Conservation (phyloP, 2,329 filamentous ascomycete genomes). For the Plenodomus biglobosus region DNA sequence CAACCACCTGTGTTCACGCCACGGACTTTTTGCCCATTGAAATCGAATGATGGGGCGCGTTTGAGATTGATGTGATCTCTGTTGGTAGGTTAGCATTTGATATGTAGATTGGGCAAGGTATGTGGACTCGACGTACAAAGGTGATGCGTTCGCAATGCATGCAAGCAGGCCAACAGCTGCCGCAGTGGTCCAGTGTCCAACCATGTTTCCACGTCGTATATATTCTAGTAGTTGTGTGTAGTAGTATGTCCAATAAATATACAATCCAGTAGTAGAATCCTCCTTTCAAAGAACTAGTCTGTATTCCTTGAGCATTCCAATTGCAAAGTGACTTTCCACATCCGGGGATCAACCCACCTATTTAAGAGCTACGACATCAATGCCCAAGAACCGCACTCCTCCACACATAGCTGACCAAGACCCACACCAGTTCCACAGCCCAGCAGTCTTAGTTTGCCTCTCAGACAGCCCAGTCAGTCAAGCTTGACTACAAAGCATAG, state of each 20-base stretch:
- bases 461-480: neutral
- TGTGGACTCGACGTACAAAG: slow-evolving; percentile 24
- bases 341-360: neutral
- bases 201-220: slow-evolving; percentile 22
- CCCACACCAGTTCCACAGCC: neutral
- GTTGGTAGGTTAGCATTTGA: slow-evolving; percentile 18
- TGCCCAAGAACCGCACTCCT: neutral
- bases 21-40: slow-evolving; percentile 57
- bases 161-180: slow-evolving; percentile 36
- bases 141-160: slow-evolving; percentile 33
- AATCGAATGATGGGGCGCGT: slow-evolving; percentile 53
- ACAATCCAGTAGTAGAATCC: slow-evolving; percentile 1
- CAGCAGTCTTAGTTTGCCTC: neutral
- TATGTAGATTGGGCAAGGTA: neutral
- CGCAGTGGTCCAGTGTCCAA: slow-evolving; percentile 27
- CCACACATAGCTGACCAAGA: neutral
- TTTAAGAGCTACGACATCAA: neutral
- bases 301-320: neutral
- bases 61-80: slow-evolving; percentile 8
- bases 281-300: neutral
- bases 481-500: neutral
- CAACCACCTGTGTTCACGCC: slow-evolving; percentile 68
- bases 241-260: slow-evolving; percentile 11
- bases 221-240: slow-evolving; percentile 10
- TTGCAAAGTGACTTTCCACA: neutral